phyloP scores from a whole-genome alignment of 2,329 filamentous ascomycete genomes.

The Pseudocercospora fuligena region DNA sequence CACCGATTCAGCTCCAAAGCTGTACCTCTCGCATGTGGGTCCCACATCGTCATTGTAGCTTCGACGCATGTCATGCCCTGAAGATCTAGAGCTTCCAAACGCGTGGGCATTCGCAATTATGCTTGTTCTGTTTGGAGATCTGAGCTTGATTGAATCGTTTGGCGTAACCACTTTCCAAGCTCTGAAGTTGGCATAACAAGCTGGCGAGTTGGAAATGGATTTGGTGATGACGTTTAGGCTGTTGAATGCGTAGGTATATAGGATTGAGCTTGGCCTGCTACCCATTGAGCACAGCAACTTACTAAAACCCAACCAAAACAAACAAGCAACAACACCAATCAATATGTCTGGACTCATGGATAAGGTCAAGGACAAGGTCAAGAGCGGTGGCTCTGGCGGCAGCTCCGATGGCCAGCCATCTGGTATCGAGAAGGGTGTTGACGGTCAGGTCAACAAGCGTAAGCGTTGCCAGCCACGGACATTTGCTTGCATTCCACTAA shows the following conservation, averaged over 20 bases:
- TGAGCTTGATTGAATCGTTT: not conserved
- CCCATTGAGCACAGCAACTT: not conserved
- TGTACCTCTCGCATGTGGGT: not conserved
- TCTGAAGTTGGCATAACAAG: slow-evolving; percentile 17
- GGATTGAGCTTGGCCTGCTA: not conserved
- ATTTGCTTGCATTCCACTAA: not conserved
- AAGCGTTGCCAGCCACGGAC: too few relatives aligned
- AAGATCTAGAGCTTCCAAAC: not conserved
- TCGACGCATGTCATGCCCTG: slow-evolving; percentile 3
- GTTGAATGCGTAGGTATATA: not conserved
- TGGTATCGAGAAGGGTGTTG: slow-evolving; percentile 25
- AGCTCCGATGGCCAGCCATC: slow-evolving; percentile 15
- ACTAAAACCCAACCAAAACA: not conserved
- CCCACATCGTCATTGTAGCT: not conserved
- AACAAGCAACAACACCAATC: slow-evolving; percentile 7
- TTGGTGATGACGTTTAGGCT: slow-evolving; percentile 12
- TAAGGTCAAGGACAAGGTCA: slow-evolving; percentile 31
- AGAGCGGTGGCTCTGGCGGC: slow-evolving; percentile 21
- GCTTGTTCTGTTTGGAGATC: not conserved
- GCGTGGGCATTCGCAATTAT: not conserved
- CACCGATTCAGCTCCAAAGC: not conserved
- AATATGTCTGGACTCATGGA: slow-evolving; percentile 34
- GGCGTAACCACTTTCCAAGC: not conserved
- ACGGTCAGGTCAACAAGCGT: slow-evolving; percentile 26
- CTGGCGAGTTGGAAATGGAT: slow-evolving; percentile 14